phyloP scores from a whole-genome alignment of 768 basidiomycete genomes.

The Mrakia gelida region DNA sequence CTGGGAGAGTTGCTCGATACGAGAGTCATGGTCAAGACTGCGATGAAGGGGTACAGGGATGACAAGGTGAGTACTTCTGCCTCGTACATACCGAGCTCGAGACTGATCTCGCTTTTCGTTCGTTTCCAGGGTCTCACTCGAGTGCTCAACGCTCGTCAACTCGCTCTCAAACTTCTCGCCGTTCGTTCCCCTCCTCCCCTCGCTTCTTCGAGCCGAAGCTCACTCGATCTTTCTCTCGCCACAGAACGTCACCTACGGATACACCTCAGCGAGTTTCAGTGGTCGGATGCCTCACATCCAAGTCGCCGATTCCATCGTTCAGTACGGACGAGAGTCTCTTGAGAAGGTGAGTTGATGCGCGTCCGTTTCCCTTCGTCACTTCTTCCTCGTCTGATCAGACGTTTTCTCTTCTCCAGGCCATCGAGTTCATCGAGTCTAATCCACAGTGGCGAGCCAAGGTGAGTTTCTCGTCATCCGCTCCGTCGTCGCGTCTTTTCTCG shows the following conservation, averaged over 20 bases:
- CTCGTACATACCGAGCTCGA: too few relatives aligned
- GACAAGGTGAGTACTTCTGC: conserved; percentile 66
- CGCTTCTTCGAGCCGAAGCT: background rate
- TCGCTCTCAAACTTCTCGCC: conserved; percentile 86
- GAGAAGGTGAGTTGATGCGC: conserved; percentile 64
- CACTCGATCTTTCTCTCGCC: background rate
- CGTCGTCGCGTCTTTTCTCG: background rate
- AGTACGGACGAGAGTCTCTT: conserved; percentile 88
- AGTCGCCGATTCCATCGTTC: conserved; percentile 96
- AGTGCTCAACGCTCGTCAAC: conserved; percentile 83
- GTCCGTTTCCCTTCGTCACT: background rate
- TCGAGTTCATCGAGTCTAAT: conserved; percentile 67
- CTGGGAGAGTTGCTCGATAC: conserved; percentile 86
- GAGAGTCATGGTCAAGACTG: conserved; percentile 95
- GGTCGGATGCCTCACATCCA: conserved; percentile 98
- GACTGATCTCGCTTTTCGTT: background rate
- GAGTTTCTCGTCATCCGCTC: background rate
- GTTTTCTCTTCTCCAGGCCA: conserved; percentile 56
- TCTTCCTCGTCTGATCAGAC: background rate
- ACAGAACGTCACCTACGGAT: conserved; percentile 74
- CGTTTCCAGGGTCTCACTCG: conserved; percentile 59
- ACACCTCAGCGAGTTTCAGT: conserved; percentile 88
- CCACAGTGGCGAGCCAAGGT: conserved; percentile 76
- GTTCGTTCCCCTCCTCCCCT: conserved; percentile 48
- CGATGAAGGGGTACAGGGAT: conserved; percentile 73